These are phyloP conservation scores for Scedosporium minutisporum DNA, from an alignment of 2,329 filamentous ascomycete species.

Conservation along the genomic window DNA sequence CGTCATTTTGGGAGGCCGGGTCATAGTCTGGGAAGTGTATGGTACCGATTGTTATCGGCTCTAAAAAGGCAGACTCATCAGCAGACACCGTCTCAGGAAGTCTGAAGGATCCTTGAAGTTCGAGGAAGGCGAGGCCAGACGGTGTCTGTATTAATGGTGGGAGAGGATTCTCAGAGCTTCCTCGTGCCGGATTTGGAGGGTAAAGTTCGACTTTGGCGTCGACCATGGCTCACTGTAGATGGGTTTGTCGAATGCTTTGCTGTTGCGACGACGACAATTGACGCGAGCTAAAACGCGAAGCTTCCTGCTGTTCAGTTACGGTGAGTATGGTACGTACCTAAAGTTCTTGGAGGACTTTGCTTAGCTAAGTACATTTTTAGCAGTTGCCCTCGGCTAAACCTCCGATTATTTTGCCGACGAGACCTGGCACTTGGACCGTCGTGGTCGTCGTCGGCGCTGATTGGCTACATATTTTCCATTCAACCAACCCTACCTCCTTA, in stretches of 20 bases:
- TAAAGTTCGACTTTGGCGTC: constrained; percentile 26
- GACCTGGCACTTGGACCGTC: not conserved
- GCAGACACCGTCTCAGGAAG: constrained; percentile 14
- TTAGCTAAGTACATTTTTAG: not conserved
- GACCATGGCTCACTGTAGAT: not conserved
- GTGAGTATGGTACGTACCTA: not conserved
- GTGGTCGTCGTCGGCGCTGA: constrained; percentile 12
- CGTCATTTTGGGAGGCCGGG: constrained; percentile 31
- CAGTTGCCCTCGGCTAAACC: not conserved
- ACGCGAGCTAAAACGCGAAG: not conserved
- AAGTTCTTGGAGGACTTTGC: not conserved
- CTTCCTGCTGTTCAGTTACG: not conserved
- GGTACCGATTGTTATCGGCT: constrained; percentile 51
- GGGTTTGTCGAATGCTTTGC: not conserved
- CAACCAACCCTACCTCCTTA: constrained; percentile 29
- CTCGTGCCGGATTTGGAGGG: constrained; percentile 18
- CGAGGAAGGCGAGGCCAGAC: constrained; percentile 77
- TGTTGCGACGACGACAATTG: not conserved
- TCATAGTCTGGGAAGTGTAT: constrained; percentile 72
- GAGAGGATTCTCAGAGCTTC: constrained; percentile 42
- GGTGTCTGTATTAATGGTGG: constrained; percentile 82
- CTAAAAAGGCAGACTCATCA: constrained; percentile 7
- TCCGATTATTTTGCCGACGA: not conserved
- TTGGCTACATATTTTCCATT: constrained; percentile 20
- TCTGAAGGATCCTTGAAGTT: constrained; percentile 66